A percentile compares a stretch with the other conserved stretches of the same genome.
These are phyloP conservation scores for Geranium incanum DNA, from an alignment of 441 rosid species.

Conservation along the genomic window DNA sequence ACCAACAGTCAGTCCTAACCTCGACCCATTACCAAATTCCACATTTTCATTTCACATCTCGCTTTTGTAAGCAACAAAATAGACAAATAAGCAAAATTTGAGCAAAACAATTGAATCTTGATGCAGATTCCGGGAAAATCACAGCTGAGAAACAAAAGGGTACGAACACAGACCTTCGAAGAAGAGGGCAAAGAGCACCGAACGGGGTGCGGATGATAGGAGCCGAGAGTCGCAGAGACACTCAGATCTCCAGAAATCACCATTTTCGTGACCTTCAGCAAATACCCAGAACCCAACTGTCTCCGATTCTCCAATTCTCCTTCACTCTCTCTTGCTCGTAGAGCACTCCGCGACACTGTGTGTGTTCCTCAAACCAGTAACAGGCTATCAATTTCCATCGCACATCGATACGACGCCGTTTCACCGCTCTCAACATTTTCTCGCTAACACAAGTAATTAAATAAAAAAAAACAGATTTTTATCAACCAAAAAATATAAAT, in stretches of 20 bases:
- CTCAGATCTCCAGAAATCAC: slow-evolving; percentile 67
- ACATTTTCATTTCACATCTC: not conserved
- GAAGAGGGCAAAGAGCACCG: slow-evolving; percentile 45
- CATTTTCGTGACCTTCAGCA: slow-evolving; percentile 33
- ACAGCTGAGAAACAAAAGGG: slow-evolving; percentile 4
- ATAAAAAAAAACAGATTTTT: too few species aligned
- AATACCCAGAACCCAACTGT: not conserved
- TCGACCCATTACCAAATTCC: not conserved
- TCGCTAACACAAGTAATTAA: too few species aligned
- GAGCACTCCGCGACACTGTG: not conserved
- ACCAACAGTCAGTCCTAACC: not conserved
- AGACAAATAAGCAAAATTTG: not conserved
- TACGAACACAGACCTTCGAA: slow-evolving; percentile 41
- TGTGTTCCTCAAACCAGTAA: too few species aligned
- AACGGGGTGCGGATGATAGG: slow-evolving; percentile 41
- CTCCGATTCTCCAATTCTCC: not conserved
- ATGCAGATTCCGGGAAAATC: not conserved
- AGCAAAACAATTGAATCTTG: not conserved
- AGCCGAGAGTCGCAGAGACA: slow-evolving; percentile 53
- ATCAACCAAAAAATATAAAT: too few species aligned
- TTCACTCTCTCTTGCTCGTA: not conserved
- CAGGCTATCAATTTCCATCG: not conserved
- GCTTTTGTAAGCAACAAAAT: not conserved
- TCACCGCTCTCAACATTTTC: not conserved
- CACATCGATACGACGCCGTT: not conserved